A percentile compares a stretch with the other conserved stretches of the same genome.
Evolutionary conservation across 1,139 yeast genomes (phyloP).

Genomic region (Pneumocystis canis): DNA sequence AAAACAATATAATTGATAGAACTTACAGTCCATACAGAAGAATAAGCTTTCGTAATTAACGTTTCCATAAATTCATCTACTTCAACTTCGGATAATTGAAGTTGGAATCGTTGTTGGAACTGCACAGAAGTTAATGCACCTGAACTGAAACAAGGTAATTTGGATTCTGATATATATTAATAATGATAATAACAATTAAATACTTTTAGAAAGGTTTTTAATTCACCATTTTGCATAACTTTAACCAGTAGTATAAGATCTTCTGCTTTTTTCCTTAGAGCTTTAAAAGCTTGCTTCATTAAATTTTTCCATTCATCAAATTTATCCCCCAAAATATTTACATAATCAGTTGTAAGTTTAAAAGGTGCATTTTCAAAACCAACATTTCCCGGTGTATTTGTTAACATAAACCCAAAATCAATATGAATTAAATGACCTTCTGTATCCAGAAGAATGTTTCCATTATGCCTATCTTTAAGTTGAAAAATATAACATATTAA

Average conservation of each 20-base stretch:
- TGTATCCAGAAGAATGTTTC: conserved; percentile 82
- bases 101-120: conserved; percentile 64
- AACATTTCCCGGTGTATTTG: conserved; percentile 90
- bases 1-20: neutral
- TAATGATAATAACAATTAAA: neutral
- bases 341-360: conserved; percentile 74
- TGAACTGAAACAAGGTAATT: conserved; percentile 76
- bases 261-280: conserved; percentile 55
- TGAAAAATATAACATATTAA: conserved; percentile 76
- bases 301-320: conserved; percentile 45
- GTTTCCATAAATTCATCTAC: conserved; percentile 63
- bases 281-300: conserved; percentile 57
- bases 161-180: conserved; percentile 37
- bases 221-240: conserved; percentile 62
- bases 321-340: conserved; percentile 60
- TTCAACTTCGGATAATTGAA: conserved; percentile 58
- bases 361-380: conserved; percentile 97
- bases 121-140: conserved; percentile 73
- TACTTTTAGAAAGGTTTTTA: neutral
- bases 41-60: conserved; percentile 64
- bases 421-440: conserved; percentile 93
- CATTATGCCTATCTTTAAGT: conserved; percentile 90
- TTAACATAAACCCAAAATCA: conserved; percentile 83
- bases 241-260: conserved; percentile 70
- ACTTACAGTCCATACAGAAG: conserved; percentile 60